These are phyloP conservation scores for Trametes versicolor DNA, from an alignment of 1,284 basidiomycete species.

Conservation along the genomic window DNA sequence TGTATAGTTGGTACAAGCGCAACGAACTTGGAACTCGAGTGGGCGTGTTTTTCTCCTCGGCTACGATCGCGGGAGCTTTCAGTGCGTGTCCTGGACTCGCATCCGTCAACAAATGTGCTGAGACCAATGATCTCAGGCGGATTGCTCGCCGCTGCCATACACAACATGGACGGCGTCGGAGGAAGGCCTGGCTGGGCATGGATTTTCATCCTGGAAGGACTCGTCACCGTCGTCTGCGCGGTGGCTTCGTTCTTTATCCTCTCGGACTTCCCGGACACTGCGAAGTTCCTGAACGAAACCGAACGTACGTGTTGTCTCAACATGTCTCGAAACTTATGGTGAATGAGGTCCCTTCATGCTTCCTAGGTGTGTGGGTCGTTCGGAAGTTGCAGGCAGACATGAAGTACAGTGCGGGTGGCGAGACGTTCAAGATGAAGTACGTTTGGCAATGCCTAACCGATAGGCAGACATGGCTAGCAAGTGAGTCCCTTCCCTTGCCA, in stretches of 20 bases:
- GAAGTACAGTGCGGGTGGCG: conserved; percentile 59
- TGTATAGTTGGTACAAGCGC: conserved; percentile 54
- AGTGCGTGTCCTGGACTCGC: conserved; percentile 48
- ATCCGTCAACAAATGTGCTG: background rate
- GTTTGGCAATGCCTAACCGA: conserved; percentile 59
- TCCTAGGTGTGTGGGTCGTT: conserved; percentile 57
- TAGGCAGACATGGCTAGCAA: conserved; percentile 62
- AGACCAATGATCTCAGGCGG: conserved; percentile 51
- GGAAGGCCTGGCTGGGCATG: conserved; percentile 68
- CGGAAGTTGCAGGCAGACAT: conserved; percentile 57
- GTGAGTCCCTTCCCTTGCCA: conserved; percentile 39
- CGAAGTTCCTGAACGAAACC: conserved; percentile 60
- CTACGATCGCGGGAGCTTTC: conserved; percentile 76
- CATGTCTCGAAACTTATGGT: background rate
- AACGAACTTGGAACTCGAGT: conserved; percentile 68
- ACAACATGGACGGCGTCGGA: conserved; percentile 74
- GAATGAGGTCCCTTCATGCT: background rate
- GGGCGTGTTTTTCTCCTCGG: conserved; percentile 74
- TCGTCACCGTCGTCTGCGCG: conserved; percentile 68
- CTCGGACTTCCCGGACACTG: conserved; percentile 68
- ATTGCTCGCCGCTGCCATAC: conserved; percentile 70
- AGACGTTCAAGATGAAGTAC: conserved; percentile 55
- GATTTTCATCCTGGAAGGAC: conserved; percentile 84
- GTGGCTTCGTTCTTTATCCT: conserved; percentile 63
- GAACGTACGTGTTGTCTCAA: conserved; percentile 50